Base-by-base conservation (phyloP, 2,329 filamentous ascomycete genomes). In the Uncinocarpus reesii region DNA sequence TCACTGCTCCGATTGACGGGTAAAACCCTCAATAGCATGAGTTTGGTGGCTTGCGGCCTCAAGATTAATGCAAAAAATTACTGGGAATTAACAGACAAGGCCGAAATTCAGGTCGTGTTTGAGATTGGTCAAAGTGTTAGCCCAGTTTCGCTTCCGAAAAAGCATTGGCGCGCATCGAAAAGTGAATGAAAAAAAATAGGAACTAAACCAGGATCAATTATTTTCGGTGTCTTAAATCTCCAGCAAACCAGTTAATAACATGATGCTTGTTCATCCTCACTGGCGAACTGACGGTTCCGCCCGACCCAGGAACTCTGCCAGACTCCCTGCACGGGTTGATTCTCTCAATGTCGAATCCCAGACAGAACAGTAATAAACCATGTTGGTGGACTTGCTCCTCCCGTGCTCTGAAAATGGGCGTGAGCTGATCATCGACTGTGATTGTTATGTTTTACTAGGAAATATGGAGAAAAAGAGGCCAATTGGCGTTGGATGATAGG, bases 91-190 rank as follows among this genome's bases (percentile, higher is more conserved):
- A 35, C 5, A 35, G 15, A 11, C 18, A 34, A 34, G 13, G 13
- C 15, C 8, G 15, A 34, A 38, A 38, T 8, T 23, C 18, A 38
- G 4, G 10, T 23, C 23, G 35, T 29, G 7, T 29, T 1, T 16
- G 10, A 20, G 18, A 21, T 8, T 38, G 35, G 35, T 38, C 38
- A 42, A 32, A 32, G 40, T 21, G 16, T 28, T 43, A 20, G 42
- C 42, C 21, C 28, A 37, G 23, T 45, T 45, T 45, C 36, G 42
- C 42, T 45, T 45, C 42, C 42, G 42, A 45, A 37, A 10, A 13
- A 32, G 29, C 42, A 34, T 35, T 44, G 29, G 29, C 29, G 15
- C 11, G 21, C 31, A 26, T 36, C 32, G 15, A 29, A 24, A 10
- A 26, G 3, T 24, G 38, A n/a, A n/a, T n/a, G n/a, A n/a, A n/a